Conservation (phyloP, 371 early-diverging fungal species). For the Rhizomucor miehei region DNA sequence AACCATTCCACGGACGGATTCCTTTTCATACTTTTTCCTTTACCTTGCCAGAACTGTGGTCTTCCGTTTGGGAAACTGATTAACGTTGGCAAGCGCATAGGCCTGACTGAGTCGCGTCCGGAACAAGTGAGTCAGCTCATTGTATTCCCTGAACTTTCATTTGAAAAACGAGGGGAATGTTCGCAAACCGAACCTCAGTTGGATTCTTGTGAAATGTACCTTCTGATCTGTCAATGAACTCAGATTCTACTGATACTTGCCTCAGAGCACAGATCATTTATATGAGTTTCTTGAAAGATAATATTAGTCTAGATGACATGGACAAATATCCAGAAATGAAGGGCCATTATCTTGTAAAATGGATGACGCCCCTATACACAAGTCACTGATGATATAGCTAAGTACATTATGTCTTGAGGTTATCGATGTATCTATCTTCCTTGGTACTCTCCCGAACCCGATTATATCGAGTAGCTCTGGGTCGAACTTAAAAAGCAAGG, state of each 20-base stretch:
- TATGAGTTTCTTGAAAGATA: too few relatives aligned
- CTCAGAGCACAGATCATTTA: too few relatives aligned
- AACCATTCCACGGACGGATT: background rate
- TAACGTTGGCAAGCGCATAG: constrained; percentile 70
- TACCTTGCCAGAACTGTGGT: constrained; percentile 76
- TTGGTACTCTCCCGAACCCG: constrained; percentile 5
- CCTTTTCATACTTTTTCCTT: background rate
- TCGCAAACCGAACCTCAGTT: constrained; percentile 73
- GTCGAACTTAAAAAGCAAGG: constrained; percentile 6
- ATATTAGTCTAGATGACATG: too few relatives aligned
- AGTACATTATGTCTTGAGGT: constrained; percentile 12
- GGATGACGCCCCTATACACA: too few relatives aligned
- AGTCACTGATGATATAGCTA: constrained; percentile 13
- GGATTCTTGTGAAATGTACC: constrained; percentile 90
- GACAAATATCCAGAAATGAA: too few relatives aligned
- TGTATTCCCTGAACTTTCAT: constrained; percentile 95
- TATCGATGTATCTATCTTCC: constrained; percentile 15
- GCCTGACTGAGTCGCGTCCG: constrained; percentile 71
- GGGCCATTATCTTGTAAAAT: too few relatives aligned
- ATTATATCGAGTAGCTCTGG: constrained; percentile 9
- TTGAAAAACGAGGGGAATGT: constrained; percentile 82
- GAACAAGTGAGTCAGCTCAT: constrained; percentile 93
- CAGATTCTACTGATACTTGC: too few relatives aligned
- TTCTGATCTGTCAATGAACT: too few relatives aligned
- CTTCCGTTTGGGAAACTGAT: constrained; percentile 87